These are phyloP conservation scores for Papilionanthe hybrid DNA, from an alignment of 116 monocot species.

Conservation along the genomic window DNA sequence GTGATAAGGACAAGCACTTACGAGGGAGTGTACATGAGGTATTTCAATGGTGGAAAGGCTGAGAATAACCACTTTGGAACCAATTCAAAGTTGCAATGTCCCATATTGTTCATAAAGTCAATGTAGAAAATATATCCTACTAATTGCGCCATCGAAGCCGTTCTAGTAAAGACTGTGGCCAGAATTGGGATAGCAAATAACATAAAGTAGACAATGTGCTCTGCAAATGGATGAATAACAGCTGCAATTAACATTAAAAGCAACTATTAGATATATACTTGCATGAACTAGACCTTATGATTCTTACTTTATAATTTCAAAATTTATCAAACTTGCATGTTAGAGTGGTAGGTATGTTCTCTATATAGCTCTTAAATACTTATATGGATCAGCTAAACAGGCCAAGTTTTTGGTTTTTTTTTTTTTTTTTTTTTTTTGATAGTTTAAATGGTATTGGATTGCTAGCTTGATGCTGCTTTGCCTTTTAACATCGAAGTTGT, in stretches of 20 bases:
- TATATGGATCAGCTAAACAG: neutral
- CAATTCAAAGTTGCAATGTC: conserved; percentile 59
- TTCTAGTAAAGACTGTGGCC: conserved; percentile 9
- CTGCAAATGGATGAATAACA: conserved; percentile 65
- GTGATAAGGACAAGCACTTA: conserved; percentile 31
- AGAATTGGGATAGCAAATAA: conserved; percentile 41
- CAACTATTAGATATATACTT: neutral
- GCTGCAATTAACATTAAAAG: conserved; percentile 23
- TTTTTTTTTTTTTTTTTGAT: too few species aligned
- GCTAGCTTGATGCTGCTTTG: neutral
- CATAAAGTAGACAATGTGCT: conserved; percentile 34
- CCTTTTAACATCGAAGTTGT: neutral
- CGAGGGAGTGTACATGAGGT: conserved; percentile 42
- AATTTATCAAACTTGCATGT: neutral
- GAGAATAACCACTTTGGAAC: conserved; percentile 44
- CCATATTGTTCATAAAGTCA: conserved; percentile 61
- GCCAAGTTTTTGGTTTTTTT: too few species aligned
- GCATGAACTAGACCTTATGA: neutral
- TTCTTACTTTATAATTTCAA: neutral
- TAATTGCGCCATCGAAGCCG: conserved; percentile 14
- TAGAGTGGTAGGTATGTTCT: neutral
- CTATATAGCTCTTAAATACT: neutral
- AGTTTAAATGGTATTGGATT: too few species aligned
- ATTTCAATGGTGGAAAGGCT: conserved; percentile 17
- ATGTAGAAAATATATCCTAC: conserved; percentile 31